phyloP scores from a whole-genome alignment of 1,139 yeast species.

The Diutina ranongensis region DNA sequence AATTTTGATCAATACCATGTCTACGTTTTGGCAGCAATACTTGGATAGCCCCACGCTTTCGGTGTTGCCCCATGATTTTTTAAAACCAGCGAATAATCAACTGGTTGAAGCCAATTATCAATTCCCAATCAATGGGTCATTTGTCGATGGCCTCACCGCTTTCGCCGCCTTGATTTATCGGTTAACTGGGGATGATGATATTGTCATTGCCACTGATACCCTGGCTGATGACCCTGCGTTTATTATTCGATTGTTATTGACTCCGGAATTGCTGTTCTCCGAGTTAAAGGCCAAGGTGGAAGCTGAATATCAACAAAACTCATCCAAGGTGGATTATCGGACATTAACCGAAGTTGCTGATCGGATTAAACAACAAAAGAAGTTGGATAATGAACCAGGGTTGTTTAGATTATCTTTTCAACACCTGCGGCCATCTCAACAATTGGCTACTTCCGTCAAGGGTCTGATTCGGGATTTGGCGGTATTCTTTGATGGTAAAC shows the following conservation, averaged over 20 bases:
- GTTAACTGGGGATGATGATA: slow-evolving; percentile 89
- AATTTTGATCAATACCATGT: background rate
- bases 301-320: slow-evolving; percentile 28
- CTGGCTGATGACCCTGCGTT: slow-evolving; percentile 30
- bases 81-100: slow-evolving; percentile 64
- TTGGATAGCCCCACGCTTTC: slow-evolving; percentile 79
- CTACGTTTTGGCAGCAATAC: slow-evolving; percentile 14
- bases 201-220: slow-evolving; percentile 64
- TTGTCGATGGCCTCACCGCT: background rate
- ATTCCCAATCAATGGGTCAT: background rate
- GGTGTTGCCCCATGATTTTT: slow-evolving; percentile 78
- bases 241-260: slow-evolving; percentile 50
- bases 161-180: slow-evolving; percentile 46
- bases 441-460: slow-evolving; percentile 33
- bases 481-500: slow-evolving; percentile 23
- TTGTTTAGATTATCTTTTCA: slow-evolving; percentile 57
- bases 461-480: slow-evolving; percentile 60
- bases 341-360: slow-evolving; percentile 49
- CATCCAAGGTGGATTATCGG: slow-evolving; percentile 24
- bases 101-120: slow-evolving; percentile 50
- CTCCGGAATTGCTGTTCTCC: slow-evolving; percentile 40
- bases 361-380: slow-evolving; percentile 35
- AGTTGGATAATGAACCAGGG: slow-evolving; percentile 47
- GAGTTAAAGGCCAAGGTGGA: slow-evolving; percentile 38
- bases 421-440: slow-evolving; percentile 29